phyloP scores from a whole-genome alignment of 2,329 filamentous ascomycete species.

The Diaporthe ampelina region DNA sequence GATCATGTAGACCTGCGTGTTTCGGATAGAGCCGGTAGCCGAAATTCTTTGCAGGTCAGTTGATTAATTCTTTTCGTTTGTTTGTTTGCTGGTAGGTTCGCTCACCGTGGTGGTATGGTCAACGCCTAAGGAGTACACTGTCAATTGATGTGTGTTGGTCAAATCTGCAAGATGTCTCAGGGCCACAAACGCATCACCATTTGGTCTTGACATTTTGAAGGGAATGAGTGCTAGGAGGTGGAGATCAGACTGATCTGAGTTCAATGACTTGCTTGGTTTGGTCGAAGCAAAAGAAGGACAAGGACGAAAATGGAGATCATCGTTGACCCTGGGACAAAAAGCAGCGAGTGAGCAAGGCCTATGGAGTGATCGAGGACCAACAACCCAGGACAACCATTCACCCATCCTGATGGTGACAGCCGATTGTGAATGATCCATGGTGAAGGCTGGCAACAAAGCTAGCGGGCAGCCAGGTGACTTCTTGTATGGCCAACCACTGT shows the following conservation, averaged over 20 bases:
- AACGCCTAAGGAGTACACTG: not conserved
- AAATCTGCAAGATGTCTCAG: not conserved
- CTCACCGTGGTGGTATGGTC: not conserved
- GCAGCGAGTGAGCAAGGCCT: not conserved
- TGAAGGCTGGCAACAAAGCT: not conserved
- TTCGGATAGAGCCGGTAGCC: slow-evolving; percentile 26
- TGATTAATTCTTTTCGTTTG: not conserved
- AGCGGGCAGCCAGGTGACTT: not conserved
- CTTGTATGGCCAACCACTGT: not conserved
- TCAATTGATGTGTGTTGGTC: not conserved
- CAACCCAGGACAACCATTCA: not conserved
- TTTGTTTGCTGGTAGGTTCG: not conserved
- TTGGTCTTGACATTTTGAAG: not conserved
- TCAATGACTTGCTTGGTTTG: not conserved
- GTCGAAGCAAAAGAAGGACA: not conserved
- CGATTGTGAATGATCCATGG: not conserved
- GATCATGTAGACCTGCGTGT: slow-evolving; percentile 20
- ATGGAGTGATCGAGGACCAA: not conserved
- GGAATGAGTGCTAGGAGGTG: not conserved
- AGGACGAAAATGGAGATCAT: not conserved
- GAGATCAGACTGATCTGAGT: not conserved
- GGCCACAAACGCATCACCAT: too few relatives aligned
- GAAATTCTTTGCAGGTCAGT: slow-evolving; percentile 2
- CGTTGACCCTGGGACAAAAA: slow-evolving; percentile 3
- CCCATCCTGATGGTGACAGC: not conserved